These are phyloP conservation scores for Allium fistulosum DNA, from an alignment of 106 monocot species.

Conservation along the genomic window DNA sequence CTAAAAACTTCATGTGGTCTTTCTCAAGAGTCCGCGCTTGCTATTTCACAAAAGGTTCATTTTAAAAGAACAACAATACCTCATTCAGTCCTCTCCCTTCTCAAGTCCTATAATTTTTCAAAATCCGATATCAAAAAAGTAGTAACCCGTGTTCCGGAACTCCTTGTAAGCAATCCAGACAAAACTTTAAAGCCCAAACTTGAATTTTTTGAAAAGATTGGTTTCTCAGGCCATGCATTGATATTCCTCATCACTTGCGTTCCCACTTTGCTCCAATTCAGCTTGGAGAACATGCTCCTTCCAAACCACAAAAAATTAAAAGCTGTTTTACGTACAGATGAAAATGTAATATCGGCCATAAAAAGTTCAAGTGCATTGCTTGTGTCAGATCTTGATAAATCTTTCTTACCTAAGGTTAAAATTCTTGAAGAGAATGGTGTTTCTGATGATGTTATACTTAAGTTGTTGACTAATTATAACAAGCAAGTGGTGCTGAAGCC, in stretches of 20 bases:
- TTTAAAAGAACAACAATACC: conserved; percentile 14
- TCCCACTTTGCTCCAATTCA: conserved; percentile 5
- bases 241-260: neutral
- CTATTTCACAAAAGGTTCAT: conserved; percentile 12
- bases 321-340: neutral
- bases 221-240: conserved; percentile 12
- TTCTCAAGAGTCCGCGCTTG: conserved; percentile 11
- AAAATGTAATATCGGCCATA: conserved; percentile 2
- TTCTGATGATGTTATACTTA: neutral
- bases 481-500: neutral
- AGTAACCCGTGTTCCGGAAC: conserved; percentile 14
- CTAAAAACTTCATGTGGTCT: conserved; percentile 21
- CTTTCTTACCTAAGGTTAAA: conserved; percentile 4
- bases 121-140: conserved; percentile 21
- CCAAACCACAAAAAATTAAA: conserved; percentile 6
- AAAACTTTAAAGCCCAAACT: conserved; percentile 37
- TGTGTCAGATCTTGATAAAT: neutral
- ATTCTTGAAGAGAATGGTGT: neutral
- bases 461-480: conserved; percentile 3
- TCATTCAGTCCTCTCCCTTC: conserved; percentile 14
- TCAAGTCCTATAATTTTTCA: conserved; percentile 24
- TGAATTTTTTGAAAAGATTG: conserved; percentile 18
- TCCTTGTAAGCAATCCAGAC: conserved; percentile 14
- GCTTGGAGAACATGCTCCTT: conserved; percentile 7
- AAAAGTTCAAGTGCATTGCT: conserved; percentile 5